These are phyloP conservation scores for Strobilomyces confusus DNA, from an alignment of 768 basidiomycete species.

Conservation along the genomic window DNA sequence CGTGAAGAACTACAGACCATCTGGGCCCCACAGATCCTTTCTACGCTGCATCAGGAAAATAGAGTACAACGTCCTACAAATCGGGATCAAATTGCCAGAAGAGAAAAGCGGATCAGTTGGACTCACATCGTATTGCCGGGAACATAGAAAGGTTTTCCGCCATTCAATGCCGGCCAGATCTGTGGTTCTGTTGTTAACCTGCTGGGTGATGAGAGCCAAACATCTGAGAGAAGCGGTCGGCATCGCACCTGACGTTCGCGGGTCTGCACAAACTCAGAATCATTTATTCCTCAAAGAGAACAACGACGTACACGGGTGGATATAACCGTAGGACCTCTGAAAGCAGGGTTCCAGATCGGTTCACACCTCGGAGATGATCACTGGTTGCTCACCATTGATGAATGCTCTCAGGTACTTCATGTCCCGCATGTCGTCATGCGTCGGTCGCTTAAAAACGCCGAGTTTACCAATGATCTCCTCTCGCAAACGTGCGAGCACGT, in stretches of 20 bases:
- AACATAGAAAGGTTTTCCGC: conserved; percentile 49
- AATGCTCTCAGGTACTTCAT: conserved; percentile 66
- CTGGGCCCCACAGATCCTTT: conserved; percentile 37
- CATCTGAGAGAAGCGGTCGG: no score
- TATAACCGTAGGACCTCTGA: conserved; percentile 33
- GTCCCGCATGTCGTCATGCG: conserved; percentile 52
- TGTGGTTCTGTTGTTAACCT: conserved; percentile 16
- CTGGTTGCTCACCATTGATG: conserved; percentile 47
- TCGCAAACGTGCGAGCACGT: conserved; percentile 44
- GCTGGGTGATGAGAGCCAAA: neutral
- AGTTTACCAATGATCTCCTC: conserved; percentile 54
- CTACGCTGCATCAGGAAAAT: conserved; percentile 37
- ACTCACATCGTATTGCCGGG: conserved; percentile 36
- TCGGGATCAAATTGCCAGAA: neutral
- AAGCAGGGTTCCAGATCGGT: neutral
- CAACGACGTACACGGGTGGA: conserved; percentile 25
- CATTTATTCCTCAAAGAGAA: neutral
- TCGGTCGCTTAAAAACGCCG: conserved; percentile 45
- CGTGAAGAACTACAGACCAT: conserved; percentile 22
- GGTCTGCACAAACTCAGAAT: conserved; percentile 19
- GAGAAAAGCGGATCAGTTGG: neutral
- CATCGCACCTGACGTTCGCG: conserved; percentile 18
- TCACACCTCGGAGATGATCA: neutral
- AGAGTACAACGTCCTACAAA: conserved; percentile 10
- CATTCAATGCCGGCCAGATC: conserved; percentile 19